Conservation (phyloP, 2,329 filamentous ascomycete genomes). For the Nemania bipapillata region DNA sequence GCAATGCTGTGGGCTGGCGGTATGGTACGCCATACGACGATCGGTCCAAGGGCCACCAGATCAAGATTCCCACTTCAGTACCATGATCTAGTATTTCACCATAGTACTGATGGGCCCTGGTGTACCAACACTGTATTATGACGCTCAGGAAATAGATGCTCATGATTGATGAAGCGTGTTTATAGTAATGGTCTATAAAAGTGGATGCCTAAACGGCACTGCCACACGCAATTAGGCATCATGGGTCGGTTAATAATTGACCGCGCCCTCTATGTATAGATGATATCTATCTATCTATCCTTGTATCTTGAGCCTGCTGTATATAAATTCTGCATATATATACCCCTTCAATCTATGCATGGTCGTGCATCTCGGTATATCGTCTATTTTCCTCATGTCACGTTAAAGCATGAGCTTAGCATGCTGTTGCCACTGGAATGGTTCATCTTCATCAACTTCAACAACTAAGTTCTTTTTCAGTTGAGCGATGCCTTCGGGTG, state of each 20-base stretch:
- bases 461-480: conserved; percentile 48
- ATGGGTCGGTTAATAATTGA: conserved; percentile 23
- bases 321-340: conserved; percentile 39
- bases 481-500: conserved; percentile 62
- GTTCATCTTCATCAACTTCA: conserved; percentile 42
- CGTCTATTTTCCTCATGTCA: background rate
- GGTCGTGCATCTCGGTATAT: conserved; percentile 5
- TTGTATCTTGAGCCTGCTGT: conserved; percentile 28
- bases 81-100: conserved; percentile 53
- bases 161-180: conserved; percentile 13
- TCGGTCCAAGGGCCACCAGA: conserved; percentile 67
- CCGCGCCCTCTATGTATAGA: conserved; percentile 39
- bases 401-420: conserved; percentile 39
- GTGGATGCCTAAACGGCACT: background rate
- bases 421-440: conserved; percentile 48
- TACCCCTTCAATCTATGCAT: conserved; percentile 34
- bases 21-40: conserved; percentile 73
- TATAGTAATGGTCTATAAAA: conserved; percentile 26
- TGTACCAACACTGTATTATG: conserved; percentile 46
- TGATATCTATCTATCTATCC: conserved; percentile 28
- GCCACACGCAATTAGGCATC: conserved; percentile 7
- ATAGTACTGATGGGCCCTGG: conserved; percentile 1
- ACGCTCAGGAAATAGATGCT: conserved; percentile 13
- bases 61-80: conserved; percentile 75
- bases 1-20: conserved; percentile 67